Evolutionary conservation across 257 asterid genomes (phyloP).

Genomic region (Solanum tarijense): DNA sequence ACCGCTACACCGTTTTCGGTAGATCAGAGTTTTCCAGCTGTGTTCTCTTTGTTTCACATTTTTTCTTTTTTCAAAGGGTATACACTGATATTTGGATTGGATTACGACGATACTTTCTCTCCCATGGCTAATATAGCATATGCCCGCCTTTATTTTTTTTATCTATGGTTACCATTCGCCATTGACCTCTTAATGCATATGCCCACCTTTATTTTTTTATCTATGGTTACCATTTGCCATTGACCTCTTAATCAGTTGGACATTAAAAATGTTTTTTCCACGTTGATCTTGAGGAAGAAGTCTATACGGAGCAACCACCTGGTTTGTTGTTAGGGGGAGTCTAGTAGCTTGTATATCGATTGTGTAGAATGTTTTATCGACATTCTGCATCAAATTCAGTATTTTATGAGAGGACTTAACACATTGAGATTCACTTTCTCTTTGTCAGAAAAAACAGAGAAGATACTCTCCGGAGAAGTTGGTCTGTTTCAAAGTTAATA

Average conservation of each 20-base stretch:
- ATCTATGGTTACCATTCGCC: background rate
- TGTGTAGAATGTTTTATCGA: background rate
- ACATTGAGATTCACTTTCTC: background rate
- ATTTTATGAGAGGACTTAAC: background rate
- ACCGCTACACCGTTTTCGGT: background rate
- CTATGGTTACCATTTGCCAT: background rate
- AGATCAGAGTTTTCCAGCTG: background rate
- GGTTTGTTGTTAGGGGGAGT: background rate
- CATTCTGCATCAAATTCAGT: background rate
- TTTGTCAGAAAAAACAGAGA: background rate
- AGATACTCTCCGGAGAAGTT: background rate
- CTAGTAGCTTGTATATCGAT: background rate
- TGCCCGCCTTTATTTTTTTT: background rate
- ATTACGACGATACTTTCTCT: background rate
- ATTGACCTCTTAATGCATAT: background rate
- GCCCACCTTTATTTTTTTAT: background rate
- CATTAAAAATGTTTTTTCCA: background rate
- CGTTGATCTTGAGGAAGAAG: background rate
- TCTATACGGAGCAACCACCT: background rate
- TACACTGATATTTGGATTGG: background rate
- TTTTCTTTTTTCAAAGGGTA: background rate
- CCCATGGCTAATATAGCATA: background rate
- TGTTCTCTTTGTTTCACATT: background rate
- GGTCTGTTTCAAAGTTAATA: background rate
- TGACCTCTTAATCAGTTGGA: background rate